phyloP scores from a whole-genome alignment of 2,329 filamentous ascomycete genomes.

The Fusarium napiforme region DNA sequence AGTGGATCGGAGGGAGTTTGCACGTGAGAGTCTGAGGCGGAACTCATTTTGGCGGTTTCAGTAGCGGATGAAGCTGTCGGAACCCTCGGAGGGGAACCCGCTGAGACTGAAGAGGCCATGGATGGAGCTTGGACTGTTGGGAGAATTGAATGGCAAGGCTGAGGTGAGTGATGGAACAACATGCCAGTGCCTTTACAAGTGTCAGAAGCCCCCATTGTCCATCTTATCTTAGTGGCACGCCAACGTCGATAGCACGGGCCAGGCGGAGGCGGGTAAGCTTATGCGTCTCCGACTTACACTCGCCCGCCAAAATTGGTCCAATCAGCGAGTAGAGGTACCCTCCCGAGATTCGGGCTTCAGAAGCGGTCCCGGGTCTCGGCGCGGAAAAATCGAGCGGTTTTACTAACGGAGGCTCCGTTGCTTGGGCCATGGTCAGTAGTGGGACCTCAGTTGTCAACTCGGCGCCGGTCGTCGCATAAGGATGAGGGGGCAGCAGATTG shows the following conservation, averaged over 20 bases:
- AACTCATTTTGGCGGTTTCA: rapidly evolving
- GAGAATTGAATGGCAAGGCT: too few species aligned
- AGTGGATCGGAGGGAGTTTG: not conserved
- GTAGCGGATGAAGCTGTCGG: rapidly evolving
- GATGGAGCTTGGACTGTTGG: rapidly evolving
- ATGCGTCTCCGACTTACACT: not conserved
- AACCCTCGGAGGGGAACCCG: rapidly evolving
- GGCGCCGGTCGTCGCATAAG: not conserved
- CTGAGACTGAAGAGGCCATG: not conserved
- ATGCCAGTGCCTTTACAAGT: too few species aligned
- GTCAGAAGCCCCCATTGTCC: too few species aligned
- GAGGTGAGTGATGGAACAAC: too few species aligned
- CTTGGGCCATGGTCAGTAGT: too few species aligned
- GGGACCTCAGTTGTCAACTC: not conserved
- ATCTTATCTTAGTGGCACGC: not conserved
- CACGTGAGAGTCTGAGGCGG: rapidly evolving
- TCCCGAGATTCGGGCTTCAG: not conserved
- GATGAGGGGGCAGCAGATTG: not conserved
- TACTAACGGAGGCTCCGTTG: too few species aligned
- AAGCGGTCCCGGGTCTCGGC: not conserved
- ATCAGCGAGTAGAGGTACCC: not conserved
- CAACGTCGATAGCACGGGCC: not conserved
- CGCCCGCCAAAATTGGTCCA: not conserved
- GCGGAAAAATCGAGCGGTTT: too few species aligned
- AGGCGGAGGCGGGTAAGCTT: constrained; percentile 2